Conservation (phyloP, 169 alveolate genomes). For the Plasmodium gallinaceum region DNA sequence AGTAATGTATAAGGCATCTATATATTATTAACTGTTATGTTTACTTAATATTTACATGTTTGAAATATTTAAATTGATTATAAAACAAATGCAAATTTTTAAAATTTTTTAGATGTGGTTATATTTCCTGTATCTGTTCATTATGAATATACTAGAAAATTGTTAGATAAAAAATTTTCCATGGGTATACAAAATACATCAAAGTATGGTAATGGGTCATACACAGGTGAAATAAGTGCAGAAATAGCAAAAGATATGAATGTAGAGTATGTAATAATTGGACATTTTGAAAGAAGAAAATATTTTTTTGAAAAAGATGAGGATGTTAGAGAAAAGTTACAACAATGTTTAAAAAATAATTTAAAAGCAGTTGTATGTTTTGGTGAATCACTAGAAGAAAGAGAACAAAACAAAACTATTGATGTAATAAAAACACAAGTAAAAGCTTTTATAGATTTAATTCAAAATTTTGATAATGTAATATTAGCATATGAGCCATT, state of each 20-base stretch:
- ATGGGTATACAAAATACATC: slow-evolving; percentile 95
- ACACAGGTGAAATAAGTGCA: slow-evolving; percentile 98
- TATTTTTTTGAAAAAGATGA: slow-evolving; percentile 95
- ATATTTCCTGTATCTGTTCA: slow-evolving; percentile 93
- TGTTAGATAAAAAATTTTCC: slow-evolving; percentile 83
- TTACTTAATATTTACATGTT: background rate
- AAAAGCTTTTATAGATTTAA: slow-evolving; percentile 84
- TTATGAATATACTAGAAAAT: slow-evolving; percentile 85
- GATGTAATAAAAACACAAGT: slow-evolving; percentile 95
- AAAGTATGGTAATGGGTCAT: slow-evolving; percentile 96
- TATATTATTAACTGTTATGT: too few relatives aligned
- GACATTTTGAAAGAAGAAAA: slow-evolving; percentile 98
- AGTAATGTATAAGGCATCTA: too few relatives aligned
- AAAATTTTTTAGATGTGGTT: slow-evolving; percentile 84
- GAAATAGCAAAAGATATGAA: slow-evolving; percentile 94
- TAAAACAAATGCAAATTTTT: background rate
- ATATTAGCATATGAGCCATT: slow-evolving; percentile 99
- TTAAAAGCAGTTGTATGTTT: slow-evolving; percentile 95
- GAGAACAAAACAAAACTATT: slow-evolving; percentile 94
- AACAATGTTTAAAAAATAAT: slow-evolving; percentile 87
- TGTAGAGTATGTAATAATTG: slow-evolving; percentile 95
- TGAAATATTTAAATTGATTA: background rate
- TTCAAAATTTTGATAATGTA: slow-evolving; percentile 92
- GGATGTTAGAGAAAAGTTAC: slow-evolving; percentile 95
- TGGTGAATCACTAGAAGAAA: slow-evolving; percentile 96